Conservation (phyloP, 768 basidiomycete genomes). For the Tylopilus balloui region DNA sequence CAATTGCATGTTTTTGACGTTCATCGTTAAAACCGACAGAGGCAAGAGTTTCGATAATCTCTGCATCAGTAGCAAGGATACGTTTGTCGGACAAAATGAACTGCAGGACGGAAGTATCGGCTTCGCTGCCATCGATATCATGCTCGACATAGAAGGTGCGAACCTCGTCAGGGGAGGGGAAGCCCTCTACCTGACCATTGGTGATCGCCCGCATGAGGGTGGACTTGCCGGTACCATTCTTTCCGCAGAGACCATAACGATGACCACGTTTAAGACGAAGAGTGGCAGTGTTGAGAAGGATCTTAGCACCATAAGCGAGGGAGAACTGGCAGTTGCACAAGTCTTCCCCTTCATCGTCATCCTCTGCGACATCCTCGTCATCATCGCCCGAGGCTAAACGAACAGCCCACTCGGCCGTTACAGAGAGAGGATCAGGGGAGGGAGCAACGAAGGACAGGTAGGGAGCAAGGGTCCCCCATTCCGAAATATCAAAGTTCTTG, state of each 20-base stretch:
- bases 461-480: conserved; percentile 81
- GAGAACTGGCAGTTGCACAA: conserved; percentile 99
- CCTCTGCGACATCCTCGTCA: conserved; percentile 65
- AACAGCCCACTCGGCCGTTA: conserved; percentile 84
- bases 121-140: conserved; percentile 96
- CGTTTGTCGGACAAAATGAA: conserved; percentile 88
- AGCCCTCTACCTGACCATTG: conserved; percentile 96
- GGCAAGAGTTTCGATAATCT: conserved; percentile 75
- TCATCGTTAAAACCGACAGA: conserved; percentile 91
- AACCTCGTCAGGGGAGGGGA: conserved; percentile 95
- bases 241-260: conserved; percentile 97
- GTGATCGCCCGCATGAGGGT: conserved; percentile 91
- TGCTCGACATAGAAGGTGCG: conserved; percentile 99
- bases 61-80: conserved; percentile 62
- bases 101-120: conserved; percentile 81
- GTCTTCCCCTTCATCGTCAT: conserved; percentile 98
- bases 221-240: conserved; percentile 98
- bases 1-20: conserved; percentile 81
- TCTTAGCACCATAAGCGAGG: conserved; percentile 97
- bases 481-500: conserved; percentile 87
- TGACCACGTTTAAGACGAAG: conserved; percentile 98
- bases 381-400: conserved; percentile 78
- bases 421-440: conserved; percentile 58
- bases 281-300: conserved; percentile 91
- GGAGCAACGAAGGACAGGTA: conserved; percentile 67